Evolutionary conservation across 176 grass and related monocot genomes (phyloP).

Genomic region (Typha latifolia): DNA sequence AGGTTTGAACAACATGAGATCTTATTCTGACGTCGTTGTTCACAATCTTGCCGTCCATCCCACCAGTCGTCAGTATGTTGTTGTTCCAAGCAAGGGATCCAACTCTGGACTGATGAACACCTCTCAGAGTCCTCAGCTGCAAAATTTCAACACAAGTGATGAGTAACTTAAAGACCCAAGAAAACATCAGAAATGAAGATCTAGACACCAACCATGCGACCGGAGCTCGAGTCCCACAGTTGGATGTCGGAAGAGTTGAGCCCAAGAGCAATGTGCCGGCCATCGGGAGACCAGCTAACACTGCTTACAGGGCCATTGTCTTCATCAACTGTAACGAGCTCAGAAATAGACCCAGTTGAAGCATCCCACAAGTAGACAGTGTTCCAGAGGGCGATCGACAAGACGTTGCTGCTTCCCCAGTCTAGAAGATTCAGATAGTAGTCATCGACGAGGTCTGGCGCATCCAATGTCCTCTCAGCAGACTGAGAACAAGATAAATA

Average conservation of each 20-base stretch:
- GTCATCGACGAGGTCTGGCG: conserved; percentile 57
- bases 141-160: conserved; percentile 6
- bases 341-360: conserved; percentile 39
- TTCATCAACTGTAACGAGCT: conserved; percentile 55
- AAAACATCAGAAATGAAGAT: not conserved
- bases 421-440: conserved; percentile 68
- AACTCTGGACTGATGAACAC: conserved; percentile 41
- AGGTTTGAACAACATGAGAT: conserved; percentile 46
- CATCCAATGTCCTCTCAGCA: conserved; percentile 61
- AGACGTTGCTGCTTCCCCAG: conserved; percentile 55
- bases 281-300: conserved; percentile 60
- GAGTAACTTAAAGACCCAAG: not conserved
- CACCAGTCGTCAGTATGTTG: conserved; percentile 42
- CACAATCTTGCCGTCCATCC: conserved; percentile 54
- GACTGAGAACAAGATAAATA: conserved; percentile 21
- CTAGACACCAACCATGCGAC: conserved; percentile 27
- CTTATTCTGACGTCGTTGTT: conserved; percentile 60
- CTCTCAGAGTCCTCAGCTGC: conserved; percentile 51
- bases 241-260: conserved; percentile 59
- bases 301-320: conserved; percentile 51
- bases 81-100: conserved; percentile 68
- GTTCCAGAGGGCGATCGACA: conserved; percentile 57
- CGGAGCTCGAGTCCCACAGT: conserved; percentile 58
- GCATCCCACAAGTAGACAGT: conserved; percentile 57
- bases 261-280: conserved; percentile 41